These are phyloP conservation scores for Oenanthe javanica DNA, from an alignment of 140 eudicot genomes.

Conservation along the genomic window DNA sequence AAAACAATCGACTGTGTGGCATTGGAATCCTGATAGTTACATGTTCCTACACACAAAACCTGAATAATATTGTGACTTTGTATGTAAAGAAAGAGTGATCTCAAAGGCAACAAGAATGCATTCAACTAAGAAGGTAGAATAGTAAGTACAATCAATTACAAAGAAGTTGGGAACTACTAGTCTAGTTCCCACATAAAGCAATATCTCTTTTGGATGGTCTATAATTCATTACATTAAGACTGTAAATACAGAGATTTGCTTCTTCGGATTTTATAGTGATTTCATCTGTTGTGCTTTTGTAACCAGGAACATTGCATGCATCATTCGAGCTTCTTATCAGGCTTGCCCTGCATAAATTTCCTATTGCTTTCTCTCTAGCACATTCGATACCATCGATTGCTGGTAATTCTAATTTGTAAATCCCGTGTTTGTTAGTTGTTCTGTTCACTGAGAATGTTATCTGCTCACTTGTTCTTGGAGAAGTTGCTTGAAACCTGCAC, in stretches of 20 bases:
- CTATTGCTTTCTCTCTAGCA: slow-evolving; percentile 49
- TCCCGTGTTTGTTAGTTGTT: slow-evolving; percentile 58
- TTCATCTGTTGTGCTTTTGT: slow-evolving; percentile 46
- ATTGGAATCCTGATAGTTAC: background rate
- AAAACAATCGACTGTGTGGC: background rate
- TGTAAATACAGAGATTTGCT: slow-evolving; percentile 57
- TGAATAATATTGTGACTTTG: background rate
- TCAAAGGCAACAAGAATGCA: background rate
- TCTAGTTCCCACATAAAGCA: slow-evolving; percentile 52
- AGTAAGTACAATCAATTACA: background rate
- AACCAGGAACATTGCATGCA: slow-evolving; percentile 56
- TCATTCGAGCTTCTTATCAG: slow-evolving; percentile 38
- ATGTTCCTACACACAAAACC: no score
- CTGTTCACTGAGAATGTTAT: slow-evolving; percentile 65
- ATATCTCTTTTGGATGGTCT: slow-evolving; percentile 47
- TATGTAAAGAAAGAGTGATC: background rate
- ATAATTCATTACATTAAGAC: slow-evolving; percentile 52
- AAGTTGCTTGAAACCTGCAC: slow-evolving; percentile 57
- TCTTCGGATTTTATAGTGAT: slow-evolving; percentile 45
- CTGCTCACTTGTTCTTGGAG: slow-evolving; percentile 56
- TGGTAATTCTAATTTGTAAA: slow-evolving; percentile 64
- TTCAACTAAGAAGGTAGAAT: background rate
- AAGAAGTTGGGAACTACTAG: background rate
- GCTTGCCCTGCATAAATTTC: slow-evolving; percentile 53
- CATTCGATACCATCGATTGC: slow-evolving; percentile 74